Evolutionary conservation across 345 rosid genomes (phyloP).

Genomic region (Pistacia integerrima): DNA sequence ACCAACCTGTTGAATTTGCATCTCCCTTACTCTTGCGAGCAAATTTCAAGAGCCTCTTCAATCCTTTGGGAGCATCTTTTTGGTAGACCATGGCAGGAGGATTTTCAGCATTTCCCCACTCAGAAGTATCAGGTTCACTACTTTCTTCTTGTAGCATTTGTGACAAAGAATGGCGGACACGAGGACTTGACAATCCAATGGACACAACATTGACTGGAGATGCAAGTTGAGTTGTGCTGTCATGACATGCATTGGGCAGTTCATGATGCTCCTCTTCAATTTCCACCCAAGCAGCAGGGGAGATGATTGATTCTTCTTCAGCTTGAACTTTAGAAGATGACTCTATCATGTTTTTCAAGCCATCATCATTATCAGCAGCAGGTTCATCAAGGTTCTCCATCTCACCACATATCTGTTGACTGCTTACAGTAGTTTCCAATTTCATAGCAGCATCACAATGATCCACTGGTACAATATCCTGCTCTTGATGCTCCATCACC

Average conservation of each 20-base stretch:
- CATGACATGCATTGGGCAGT: conserved; percentile 26
- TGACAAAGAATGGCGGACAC: conserved; percentile 65
- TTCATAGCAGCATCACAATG: conserved; percentile 25
- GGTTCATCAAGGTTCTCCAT: conserved; percentile 29
- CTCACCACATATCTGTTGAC: conserved; percentile 27
- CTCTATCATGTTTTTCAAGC: conserved; percentile 25
- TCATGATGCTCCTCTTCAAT: conserved; percentile 55
- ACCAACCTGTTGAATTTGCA: conserved; percentile 55
- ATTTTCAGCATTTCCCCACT: conserved; percentile 75
- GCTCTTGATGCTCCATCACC: conserved; percentile 31
- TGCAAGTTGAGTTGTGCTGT: conserved; percentile 30
- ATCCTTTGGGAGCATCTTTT: conserved; percentile 67
- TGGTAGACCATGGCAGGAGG: conserved; percentile 55
- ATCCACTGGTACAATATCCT: conserved; percentile 25
- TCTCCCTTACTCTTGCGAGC: conserved; percentile 72
- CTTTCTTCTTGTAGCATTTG: conserved; percentile 79
- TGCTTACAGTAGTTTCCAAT: conserved; percentile 29
- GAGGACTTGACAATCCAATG: conserved; percentile 46
- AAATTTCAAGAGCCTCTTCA: conserved; percentile 69
- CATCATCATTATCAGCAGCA: conserved; percentile 25
- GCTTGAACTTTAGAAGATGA: conserved; percentile 18
- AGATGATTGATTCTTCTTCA: conserved; percentile 52
- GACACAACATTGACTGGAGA: conserved; percentile 35
- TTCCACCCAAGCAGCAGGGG: conserved; percentile 69
- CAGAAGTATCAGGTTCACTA: conserved; percentile 55